Percentiles rank a stretch among this genome's conserved stretches.
Conservation (phyloP, 257 asterid species). For the Solanum arcanum region DNA sequence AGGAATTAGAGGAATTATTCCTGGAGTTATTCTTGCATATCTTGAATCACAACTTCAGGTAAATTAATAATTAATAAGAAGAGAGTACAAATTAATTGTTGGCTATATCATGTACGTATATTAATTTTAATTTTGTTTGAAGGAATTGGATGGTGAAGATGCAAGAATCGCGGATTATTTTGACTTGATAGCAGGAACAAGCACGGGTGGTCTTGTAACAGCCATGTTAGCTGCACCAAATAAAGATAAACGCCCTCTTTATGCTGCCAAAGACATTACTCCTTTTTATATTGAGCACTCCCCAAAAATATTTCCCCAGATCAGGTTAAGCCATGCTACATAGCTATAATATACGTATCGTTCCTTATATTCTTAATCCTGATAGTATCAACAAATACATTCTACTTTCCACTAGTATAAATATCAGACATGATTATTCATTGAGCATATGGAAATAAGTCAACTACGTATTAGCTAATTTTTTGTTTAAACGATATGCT, state of each 20-base stretch:
- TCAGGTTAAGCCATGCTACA: background rate
- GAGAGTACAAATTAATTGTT: background rate
- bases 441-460: background rate
- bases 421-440: background rate
- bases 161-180: constrained; percentile 42
- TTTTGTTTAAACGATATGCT: background rate
- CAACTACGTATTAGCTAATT: background rate
- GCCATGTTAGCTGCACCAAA: constrained; percentile 44
- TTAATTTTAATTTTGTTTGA: background rate
- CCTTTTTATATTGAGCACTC: constrained; percentile 31
- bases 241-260: constrained; percentile 26
- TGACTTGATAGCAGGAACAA: constrained; percentile 47
- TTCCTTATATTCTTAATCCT: background rate
- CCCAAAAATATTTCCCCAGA: constrained; percentile 42
- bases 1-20: constrained; percentile 51
- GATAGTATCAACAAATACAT: background rate
- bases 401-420: background rate
- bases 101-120: too few relatives aligned
- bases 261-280: constrained; percentile 41
- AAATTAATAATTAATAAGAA: background rate
- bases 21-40: constrained; percentile 27
- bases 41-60: constrained; percentile 56
- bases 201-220: constrained; percentile 51
- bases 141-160: constrained; percentile 41
- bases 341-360: too few relatives aligned